Percentiles rank a stretch among this genome's conserved stretches.
Evolutionary conservation across 2,329 filamentous ascomycete species (phyloP).

Genomic region (Orbilia quercus): DNA sequence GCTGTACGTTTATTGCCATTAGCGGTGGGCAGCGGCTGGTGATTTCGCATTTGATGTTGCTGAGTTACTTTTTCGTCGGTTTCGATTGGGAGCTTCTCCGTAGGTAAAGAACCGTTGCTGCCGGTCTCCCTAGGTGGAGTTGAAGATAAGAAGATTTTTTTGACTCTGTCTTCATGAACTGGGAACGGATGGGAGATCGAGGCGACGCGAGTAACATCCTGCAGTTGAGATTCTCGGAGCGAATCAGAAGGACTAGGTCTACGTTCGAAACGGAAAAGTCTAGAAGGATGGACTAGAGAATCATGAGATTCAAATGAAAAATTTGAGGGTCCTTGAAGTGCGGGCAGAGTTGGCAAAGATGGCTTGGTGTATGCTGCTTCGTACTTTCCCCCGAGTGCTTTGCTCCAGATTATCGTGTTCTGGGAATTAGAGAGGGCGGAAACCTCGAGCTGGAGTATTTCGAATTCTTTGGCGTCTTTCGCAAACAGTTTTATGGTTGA

Average conservation of each 20-base stretch:
- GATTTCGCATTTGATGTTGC: background rate
- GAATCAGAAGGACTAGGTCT: too few relatives aligned
- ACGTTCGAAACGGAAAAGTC: too few relatives aligned
- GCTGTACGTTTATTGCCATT: background rate
- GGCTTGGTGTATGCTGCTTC: background rate
- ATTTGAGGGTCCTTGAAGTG: too few relatives aligned
- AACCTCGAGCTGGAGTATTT: conserved; percentile 2
- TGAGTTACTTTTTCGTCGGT: background rate
- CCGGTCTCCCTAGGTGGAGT: background rate
- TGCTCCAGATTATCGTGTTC: conserved; percentile 16
- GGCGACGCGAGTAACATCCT: too few relatives aligned
- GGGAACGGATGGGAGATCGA: too few relatives aligned
- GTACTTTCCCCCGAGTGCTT: background rate
- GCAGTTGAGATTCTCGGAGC: too few relatives aligned
- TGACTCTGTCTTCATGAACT: too few relatives aligned
- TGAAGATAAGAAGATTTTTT: too few relatives aligned
- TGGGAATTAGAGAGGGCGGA: conserved; percentile 15
- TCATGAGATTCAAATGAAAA: too few relatives aligned
- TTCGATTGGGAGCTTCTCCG: background rate
- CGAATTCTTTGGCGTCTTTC: background rate
- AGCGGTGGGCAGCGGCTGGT: background rate
- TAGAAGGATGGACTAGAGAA: too few relatives aligned
- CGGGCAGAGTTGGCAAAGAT: too few relatives aligned
- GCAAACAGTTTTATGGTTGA: conserved; percentile 17
- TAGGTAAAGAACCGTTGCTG: background rate